phyloP scores from a whole-genome alignment of 192 early-diverging fungal genomes.

The Backusella liffmaniae region DNA sequence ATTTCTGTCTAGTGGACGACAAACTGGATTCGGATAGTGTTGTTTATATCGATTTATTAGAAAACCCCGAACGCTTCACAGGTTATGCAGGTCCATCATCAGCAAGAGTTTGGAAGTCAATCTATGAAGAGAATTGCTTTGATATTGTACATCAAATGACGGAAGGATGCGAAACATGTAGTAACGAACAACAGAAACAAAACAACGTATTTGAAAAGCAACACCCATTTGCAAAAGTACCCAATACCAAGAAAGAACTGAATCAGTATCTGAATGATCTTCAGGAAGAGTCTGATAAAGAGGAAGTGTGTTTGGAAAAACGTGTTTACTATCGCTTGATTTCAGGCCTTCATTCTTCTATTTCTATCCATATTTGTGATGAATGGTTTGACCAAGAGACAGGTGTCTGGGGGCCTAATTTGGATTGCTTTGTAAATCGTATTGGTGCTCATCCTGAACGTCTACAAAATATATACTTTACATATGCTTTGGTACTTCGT shows the following conservation, averaged over 20 bases:
- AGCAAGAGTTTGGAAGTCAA: constrained; percentile 89
- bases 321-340: constrained; percentile 76
- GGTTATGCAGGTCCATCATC: constrained; percentile 92
- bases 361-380: constrained; percentile 96
- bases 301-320: constrained; percentile 78
- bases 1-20: constrained; percentile 90
- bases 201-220: background rate
- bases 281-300: constrained; percentile 48
- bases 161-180: constrained; percentile 39
- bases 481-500: constrained; percentile 82
- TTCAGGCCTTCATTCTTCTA: constrained; percentile 92
- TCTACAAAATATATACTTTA: constrained; percentile 95
- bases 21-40: constrained; percentile 57
- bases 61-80: constrained; percentile 97
- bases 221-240: constrained; percentile 48
- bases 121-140: constrained; percentile 99
- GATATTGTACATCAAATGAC: constrained; percentile 63
- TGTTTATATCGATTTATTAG: constrained; percentile 84
- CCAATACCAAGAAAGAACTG: constrained; percentile 46
- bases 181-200: constrained; percentile 7
- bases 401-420: constrained; percentile 85
- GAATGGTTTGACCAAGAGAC: constrained; percentile 89
- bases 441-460: constrained; percentile 89
- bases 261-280: constrained; percentile 49
- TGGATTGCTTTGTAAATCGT: constrained; percentile 88